These are phyloP conservation scores for Polytrichum commune DNA, from an alignment of 225 moss, liverwort and hornwort species.

Conservation along the genomic window DNA sequence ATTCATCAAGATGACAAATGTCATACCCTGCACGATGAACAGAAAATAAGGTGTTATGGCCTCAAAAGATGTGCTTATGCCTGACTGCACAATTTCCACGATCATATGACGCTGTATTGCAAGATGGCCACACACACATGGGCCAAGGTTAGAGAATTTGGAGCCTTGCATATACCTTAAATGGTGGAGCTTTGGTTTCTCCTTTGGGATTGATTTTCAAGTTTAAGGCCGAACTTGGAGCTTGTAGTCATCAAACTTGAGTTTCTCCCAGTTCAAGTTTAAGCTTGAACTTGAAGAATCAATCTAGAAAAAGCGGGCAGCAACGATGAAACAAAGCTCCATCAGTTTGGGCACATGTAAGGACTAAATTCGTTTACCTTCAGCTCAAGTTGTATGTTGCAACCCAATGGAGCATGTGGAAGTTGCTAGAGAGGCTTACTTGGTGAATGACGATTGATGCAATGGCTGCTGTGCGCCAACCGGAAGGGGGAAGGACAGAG, in stretches of 20 bases:
- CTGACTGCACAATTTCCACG: no score
- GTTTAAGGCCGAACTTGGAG: no score
- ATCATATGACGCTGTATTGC: no score
- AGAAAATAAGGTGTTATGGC: no score
- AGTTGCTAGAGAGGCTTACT: slow-evolving; percentile 9
- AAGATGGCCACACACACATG: no score
- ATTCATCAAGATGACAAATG: slow-evolving; percentile 26
- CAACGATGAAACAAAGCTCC: no score
- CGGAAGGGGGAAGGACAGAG: slow-evolving; percentile 19
- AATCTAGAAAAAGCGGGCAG: background rate
- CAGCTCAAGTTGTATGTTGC: background rate
- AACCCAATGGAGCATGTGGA: background rate
- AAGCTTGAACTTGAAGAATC: no score
- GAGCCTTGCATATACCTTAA: no score
- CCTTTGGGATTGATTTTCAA: no score
- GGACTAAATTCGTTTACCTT: background rate
- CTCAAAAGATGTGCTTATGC: no score
- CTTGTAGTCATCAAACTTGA: background rate
- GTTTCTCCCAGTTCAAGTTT: no score
- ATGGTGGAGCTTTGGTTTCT: no score
- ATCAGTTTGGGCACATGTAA: background rate
- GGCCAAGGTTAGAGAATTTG: background rate
- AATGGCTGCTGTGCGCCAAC: slow-evolving; percentile 33
- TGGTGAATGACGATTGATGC: slow-evolving; percentile 30
- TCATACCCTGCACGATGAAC: slow-evolving; percentile 13